These are phyloP conservation scores for Linnemannia elongata DNA, from an alignment of 192 early-diverging fungal genomes.

Conservation along the genomic window DNA sequence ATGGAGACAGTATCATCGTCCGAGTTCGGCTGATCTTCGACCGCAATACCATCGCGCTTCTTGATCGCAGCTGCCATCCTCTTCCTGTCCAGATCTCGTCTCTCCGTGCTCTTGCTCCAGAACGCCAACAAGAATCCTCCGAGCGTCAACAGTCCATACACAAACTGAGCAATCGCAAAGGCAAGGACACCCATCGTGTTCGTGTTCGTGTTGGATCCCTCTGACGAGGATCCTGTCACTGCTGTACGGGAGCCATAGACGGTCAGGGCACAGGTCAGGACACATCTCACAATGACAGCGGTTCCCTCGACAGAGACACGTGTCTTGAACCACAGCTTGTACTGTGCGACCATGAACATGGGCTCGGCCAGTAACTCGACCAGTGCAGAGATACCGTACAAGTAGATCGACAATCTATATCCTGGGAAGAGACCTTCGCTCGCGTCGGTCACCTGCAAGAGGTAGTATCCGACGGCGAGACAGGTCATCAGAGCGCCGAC, in stretches of 20 bases:
- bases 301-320: conserved; percentile 87
- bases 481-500: conserved; percentile 72
- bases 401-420: conserved; percentile 65
- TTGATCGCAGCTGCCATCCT: conserved; percentile 12
- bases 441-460: conserved; percentile 54
- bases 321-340: conserved; percentile 79
- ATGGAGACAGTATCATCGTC: conserved; percentile 41
- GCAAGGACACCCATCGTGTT: conserved; percentile 74
- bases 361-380: conserved; percentile 91
- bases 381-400: conserved; percentile 83
- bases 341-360: conserved; percentile 80
- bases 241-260: conserved; percentile 58
- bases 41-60: conserved; percentile 21
- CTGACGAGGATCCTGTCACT: conserved; percentile 31
- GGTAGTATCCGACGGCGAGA: conserved; percentile 66
- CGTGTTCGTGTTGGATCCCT: conserved; percentile 25
- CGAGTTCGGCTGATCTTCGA: conserved; percentile 1
- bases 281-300: conserved; percentile 82
- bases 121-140: conserved; percentile 64
- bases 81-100: conserved; percentile 1
- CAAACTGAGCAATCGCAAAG: conserved; percentile 87
- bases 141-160: conserved; percentile 73
- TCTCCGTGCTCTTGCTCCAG: conserved; percentile 47
- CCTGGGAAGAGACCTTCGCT: conserved; percentile 54
- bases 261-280: conserved; percentile 75